phyloP scores from a whole-genome alignment of 331 rosid genomes.

The Pyracantha coccinea region DNA sequence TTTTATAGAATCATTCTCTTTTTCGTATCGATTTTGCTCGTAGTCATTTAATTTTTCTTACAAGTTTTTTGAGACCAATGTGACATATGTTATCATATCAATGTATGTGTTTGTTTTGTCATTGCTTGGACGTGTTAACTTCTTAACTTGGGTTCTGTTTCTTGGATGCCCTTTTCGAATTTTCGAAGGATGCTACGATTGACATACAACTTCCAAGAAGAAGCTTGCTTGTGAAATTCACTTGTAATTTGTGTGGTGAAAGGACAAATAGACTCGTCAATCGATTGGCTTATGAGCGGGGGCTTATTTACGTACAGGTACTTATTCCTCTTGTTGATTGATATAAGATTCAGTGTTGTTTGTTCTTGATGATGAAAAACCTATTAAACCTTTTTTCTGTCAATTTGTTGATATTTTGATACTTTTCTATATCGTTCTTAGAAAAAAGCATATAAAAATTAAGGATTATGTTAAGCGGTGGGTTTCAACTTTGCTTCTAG shows the following conservation, averaged over 20 bases:
- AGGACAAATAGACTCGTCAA: constrained; percentile 69
- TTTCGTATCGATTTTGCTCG: not conserved
- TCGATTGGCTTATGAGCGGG: constrained; percentile 80
- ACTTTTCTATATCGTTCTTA: not conserved
- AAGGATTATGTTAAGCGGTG: not conserved
- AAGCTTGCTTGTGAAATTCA: constrained; percentile 73
- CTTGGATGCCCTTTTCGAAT: constrained; percentile 14
- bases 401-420: not conserved
- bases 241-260: constrained; percentile 66
- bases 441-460: not conserved
- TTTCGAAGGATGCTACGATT: constrained; percentile 48
- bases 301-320: constrained; percentile 78
- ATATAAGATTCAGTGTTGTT: not conserved
- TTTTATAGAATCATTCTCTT: not conserved
- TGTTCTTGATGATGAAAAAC: not conserved
- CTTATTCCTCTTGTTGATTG: not conserved
- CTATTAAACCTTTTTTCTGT: not conserved
- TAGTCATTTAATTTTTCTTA: not conserved
- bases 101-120: not conserved
- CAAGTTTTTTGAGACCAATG: not conserved
- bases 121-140: not conserved
- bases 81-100: not conserved
- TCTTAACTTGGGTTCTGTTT: not conserved
- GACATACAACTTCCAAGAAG: constrained; percentile 73
- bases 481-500: not conserved